Evolutionary conservation across 495 filamentous ascomycete species (phyloP).

Genomic region (Lepraria neglecta): DNA sequence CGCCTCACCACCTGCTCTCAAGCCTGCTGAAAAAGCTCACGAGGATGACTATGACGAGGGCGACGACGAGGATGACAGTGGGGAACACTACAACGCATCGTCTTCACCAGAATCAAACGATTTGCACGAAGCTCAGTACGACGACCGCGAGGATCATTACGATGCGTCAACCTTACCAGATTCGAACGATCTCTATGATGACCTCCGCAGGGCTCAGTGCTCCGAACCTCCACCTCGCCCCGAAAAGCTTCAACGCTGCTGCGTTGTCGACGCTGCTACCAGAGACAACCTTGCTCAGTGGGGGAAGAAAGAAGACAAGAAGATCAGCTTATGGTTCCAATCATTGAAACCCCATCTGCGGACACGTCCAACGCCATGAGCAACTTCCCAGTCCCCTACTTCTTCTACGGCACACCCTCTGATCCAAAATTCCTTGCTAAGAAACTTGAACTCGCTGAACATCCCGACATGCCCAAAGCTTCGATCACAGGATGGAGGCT

Average conservation of each 20-base stretch:
- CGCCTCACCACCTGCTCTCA: constrained; percentile 32
- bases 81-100: neutral
- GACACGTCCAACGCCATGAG: neutral
- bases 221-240: neutral
- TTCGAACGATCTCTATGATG: neutral
- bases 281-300: neutral
- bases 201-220: neutral
- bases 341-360: neutral
- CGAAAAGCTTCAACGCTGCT: neutral
- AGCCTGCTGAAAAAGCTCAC: constrained; percentile 42
- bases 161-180: no score
- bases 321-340: neutral
- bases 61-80: constrained; percentile 29
- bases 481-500: constrained; percentile 22
- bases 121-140: no score
- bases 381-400: constrained; percentile 24
- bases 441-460: constrained; percentile 23
- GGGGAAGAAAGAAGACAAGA: neutral
- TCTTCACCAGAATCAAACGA: no score
- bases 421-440: constrained; percentile 26
- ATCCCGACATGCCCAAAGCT: constrained; percentile 23
- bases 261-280: neutral
- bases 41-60: constrained; percentile 46
- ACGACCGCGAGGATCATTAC: no score
- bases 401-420: constrained; percentile 35